Percentiles rank a stretch among this genome's conserved stretches.
These are phyloP conservation scores for Staphylotrichum tortipilum DNA, from an alignment of 495 filamentous ascomycete genomes.

Conservation along the genomic window DNA sequence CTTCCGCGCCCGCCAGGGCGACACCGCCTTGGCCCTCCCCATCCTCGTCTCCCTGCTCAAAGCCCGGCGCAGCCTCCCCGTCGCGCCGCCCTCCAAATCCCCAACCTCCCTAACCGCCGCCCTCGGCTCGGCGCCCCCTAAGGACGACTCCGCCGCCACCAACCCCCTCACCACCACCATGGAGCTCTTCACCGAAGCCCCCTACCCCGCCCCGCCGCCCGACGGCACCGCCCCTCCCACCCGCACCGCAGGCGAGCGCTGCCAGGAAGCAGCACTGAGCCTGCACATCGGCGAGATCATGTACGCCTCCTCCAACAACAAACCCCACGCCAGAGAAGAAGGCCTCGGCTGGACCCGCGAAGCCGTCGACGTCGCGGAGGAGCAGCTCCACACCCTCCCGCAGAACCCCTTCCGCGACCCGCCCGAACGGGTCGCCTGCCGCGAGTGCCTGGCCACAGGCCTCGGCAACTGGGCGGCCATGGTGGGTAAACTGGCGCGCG, in stretches of 20 bases:
- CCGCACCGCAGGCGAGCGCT: slow-evolving; percentile 52
- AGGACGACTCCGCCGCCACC: background rate
- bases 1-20: slow-evolving; percentile 59
- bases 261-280: slow-evolving; percentile 79
- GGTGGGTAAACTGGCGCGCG: slow-evolving; percentile 50
- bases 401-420: background rate
- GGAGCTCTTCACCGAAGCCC: slow-evolving; percentile 40
- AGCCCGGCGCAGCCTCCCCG: slow-evolving; percentile 47
- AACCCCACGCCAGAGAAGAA: slow-evolving; percentile 39
- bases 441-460: slow-evolving; percentile 62
- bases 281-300: slow-evolving; percentile 91
- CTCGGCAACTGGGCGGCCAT: slow-evolving; percentile 70
- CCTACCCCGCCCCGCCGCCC: slow-evolving; percentile 56
- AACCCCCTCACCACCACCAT: slow-evolving; percentile 21
- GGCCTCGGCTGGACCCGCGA: slow-evolving; percentile 81
- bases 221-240: slow-evolving; percentile 57
- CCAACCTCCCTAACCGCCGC: slow-evolving; percentile 1
- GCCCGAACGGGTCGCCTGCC: slow-evolving; percentile 46
- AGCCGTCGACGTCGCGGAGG: slow-evolving; percentile 57
- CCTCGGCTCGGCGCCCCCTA: background rate
- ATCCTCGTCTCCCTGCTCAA: slow-evolving; percentile 79
- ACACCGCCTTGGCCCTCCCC: slow-evolving; percentile 61
- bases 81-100: slow-evolving; percentile 1
- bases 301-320: slow-evolving; percentile 53
- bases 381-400: slow-evolving; percentile 31